Percentiles rank a stretch among this genome's conserved stretches.
These are phyloP conservation scores for Cladosporium austrohemisphaericum DNA, from an alignment of 2,329 filamentous ascomycete genomes.

Conservation along the genomic window DNA sequence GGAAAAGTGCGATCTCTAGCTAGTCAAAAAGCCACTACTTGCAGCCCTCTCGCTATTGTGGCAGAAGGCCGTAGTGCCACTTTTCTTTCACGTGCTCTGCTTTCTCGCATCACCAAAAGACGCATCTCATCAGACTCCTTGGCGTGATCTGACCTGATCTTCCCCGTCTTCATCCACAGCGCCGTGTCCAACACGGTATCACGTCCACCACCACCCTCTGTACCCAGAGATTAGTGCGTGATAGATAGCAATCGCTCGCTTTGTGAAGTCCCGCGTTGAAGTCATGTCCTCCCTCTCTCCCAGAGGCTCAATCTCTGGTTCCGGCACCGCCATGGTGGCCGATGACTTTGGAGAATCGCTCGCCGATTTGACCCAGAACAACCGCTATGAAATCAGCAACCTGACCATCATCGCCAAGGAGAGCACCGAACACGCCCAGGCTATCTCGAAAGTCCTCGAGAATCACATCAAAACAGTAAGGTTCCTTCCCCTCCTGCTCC, in stretches of 20 bases:
- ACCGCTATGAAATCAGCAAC: conserved; percentile 93
- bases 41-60: conserved; percentile 13
- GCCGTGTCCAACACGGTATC: conserved; percentile 3
- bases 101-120: conserved; percentile 9
- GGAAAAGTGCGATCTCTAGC: conserved; percentile 14
- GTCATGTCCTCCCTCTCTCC: conserved; percentile 56
- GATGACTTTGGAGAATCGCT: conserved; percentile 92
- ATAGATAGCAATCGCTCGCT: conserved; percentile 13
- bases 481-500: not conserved
- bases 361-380: conserved; percentile 86
- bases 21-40: conserved; percentile 17
- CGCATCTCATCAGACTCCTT: conserved; percentile 11
- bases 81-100: conserved; percentile 16
- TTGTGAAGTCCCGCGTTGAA: conserved; percentile 13
- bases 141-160: not conserved
- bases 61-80: conserved; percentile 16
- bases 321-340: conserved; percentile 66
- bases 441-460: conserved; percentile 84
- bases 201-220: not conserved
- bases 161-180: conserved; percentile 2
- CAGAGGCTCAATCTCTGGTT: conserved; percentile 30
- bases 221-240: conserved; percentile 4
- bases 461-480: conserved; percentile 94
- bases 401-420: conserved; percentile 96
- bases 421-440: conserved; percentile 91